A percentile compares a stretch with the other conserved stretches of the same genome.
These are phyloP conservation scores for Termitomyces sp. DNA, from an alignment of 768 basidiomycete species.

Conservation along the genomic window DNA sequence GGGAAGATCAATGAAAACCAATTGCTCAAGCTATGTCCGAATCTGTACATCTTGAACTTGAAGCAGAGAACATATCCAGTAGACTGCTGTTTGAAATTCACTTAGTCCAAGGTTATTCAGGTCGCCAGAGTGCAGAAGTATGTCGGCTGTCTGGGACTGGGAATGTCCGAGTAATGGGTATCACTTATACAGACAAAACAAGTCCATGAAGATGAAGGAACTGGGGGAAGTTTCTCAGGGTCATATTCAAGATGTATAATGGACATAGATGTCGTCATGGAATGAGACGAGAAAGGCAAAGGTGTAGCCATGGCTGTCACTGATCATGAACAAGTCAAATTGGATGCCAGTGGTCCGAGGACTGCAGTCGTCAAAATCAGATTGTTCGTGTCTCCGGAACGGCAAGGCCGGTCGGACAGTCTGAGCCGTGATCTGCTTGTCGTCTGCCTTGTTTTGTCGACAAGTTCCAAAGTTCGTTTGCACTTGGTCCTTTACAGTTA, in stretches of 20 bases:
- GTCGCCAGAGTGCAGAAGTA: conserved; percentile 65
- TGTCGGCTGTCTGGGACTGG: conserved; percentile 57
- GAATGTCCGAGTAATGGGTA: conserved; percentile 44
- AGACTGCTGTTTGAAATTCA: conserved; percentile 46
- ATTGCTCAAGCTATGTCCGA: no score
- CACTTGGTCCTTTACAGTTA: no score
- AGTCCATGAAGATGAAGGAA: conserved; percentile 40
- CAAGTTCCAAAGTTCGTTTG: no score
- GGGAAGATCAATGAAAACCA: neutral
- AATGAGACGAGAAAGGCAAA: conserved; percentile 4
- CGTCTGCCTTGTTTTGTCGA: no score
- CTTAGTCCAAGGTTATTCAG: conserved; percentile 47
- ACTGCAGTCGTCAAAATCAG: no score
- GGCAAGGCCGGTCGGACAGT: no score
- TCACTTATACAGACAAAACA: conserved; percentile 62
- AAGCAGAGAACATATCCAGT: conserved; percentile 54
- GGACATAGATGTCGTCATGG: conserved; percentile 20
- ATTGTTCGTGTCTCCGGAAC: no score
- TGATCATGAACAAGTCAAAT: no score
- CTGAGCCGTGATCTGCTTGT: no score
- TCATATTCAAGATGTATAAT: conserved; percentile 37
- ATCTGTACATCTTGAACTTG: conserved; percentile 57
- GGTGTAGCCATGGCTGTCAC: neutral
- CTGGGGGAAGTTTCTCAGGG: conserved; percentile 22
- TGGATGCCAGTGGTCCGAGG: no score